Conservation (phyloP, 768 basidiomycete genomes). For the Collybia mongolica region DNA sequence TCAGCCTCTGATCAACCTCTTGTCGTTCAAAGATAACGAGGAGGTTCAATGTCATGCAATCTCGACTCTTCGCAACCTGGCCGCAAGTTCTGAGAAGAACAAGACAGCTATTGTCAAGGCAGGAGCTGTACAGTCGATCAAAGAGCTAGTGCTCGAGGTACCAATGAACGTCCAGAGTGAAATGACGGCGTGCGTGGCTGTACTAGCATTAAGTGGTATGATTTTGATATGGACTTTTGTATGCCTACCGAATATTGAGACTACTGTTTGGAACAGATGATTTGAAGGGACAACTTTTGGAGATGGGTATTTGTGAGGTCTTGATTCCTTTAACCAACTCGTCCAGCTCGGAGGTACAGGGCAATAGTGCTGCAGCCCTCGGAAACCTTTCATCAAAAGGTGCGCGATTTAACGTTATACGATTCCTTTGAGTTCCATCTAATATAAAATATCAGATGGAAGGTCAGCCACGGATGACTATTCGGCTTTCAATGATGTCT, state of each 20-base stretch:
- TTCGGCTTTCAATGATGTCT: conserved; percentile 95
- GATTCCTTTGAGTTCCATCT: not conserved
- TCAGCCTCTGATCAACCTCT: conserved; percentile 90
- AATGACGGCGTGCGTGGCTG: conserved; percentile 99
- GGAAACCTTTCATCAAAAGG: conserved; percentile 98
- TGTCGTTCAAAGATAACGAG: conserved; percentile 99
- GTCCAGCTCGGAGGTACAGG: conserved; percentile 95
- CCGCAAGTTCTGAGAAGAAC: conserved; percentile 97
- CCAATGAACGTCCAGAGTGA: conserved; percentile 98
- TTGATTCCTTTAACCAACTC: conserved; percentile 97
- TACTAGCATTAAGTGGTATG: conserved; percentile 91
- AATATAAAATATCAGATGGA: conserved; percentile 54
- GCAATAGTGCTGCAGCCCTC: conserved; percentile 96
- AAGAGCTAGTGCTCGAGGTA: conserved; percentile 92
- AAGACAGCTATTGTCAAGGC: conserved; percentile 98
- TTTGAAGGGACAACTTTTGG: conserved; percentile 91
- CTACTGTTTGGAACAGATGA: conserved; percentile 62
- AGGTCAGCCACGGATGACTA: conserved; percentile 83
- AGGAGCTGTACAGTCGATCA: conserved; percentile 94
- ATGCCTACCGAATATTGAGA: conserved; percentile 5
- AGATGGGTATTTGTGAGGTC: conserved; percentile 98
- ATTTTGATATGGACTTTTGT: not conserved
- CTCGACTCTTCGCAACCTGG: conserved; percentile 93
- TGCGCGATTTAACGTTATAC: conserved; percentile 24
- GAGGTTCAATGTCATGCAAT: conserved; percentile 99